A percentile compares a stretch with the other conserved stretches of the same genome.
phyloP scores from a whole-genome alignment of 805 yeast genomes.

The Sugiyamaella boreocaroliniensis region DNA sequence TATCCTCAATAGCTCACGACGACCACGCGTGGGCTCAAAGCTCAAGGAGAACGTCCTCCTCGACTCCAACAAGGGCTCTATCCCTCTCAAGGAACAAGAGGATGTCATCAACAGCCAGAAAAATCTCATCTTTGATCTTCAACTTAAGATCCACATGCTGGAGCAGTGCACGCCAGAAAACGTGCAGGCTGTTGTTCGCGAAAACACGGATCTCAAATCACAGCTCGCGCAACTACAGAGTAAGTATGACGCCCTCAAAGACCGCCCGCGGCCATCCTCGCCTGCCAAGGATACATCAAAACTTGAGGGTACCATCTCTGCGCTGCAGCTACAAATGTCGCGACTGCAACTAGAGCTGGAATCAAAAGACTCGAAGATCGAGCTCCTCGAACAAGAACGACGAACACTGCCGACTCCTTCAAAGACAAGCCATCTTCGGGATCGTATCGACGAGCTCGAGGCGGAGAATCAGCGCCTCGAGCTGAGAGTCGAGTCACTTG shows the following conservation, averaged over 20 bases:
- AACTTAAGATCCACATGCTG: slow-evolving; percentile 17
- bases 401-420: not conserved
- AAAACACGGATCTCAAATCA: slow-evolving; percentile 33
- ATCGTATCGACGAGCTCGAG: slow-evolving; percentile 6
- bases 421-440: not conserved
- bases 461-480: not conserved
- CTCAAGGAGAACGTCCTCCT: slow-evolving; percentile 1
- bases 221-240: not conserved
- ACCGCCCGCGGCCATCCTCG: not conserved
- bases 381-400: not conserved
- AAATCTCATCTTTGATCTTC: slow-evolving; percentile 19
- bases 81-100: slow-evolving; percentile 23
- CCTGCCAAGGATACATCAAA: slow-evolving; percentile 11
- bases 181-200: slow-evolving; percentile 17
- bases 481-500: not conserved
- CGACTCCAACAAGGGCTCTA: slow-evolving; percentile 7
- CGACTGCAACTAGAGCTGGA: not conserved
- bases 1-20: not conserved
- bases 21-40: slow-evolving; percentile 1
- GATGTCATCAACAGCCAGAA: slow-evolving; percentile 13
- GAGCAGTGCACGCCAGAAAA: slow-evolving; percentile 16
- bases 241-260: slow-evolving; percentile 1
- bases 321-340: not conserved
- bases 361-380: not conserved
- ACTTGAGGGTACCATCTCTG: not conserved